Conservation (phyloP, 176 grass and related monocot species). For the Juncus inflexus region DNA sequence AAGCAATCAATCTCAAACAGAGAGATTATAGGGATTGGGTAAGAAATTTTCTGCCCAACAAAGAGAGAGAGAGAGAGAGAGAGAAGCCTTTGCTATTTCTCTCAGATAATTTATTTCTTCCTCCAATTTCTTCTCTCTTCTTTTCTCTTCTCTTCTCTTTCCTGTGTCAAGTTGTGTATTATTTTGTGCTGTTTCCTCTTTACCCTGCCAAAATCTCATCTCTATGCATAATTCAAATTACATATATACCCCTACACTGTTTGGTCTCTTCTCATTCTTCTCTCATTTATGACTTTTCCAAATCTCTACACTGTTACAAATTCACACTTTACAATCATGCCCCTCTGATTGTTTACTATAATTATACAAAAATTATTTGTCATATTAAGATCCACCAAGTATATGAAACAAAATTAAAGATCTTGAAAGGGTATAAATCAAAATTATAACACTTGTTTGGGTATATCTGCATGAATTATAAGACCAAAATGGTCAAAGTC, state of each 20-base stretch:
- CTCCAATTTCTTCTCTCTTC: slow-evolving; percentile 13
- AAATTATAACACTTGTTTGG: no score
- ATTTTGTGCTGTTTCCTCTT: slow-evolving; percentile 26
- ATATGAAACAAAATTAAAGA: no score
- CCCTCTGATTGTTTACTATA: no score
- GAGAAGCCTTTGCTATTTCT: slow-evolving; percentile 13
- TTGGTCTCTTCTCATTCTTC: neutral
- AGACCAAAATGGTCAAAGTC: slow-evolving; percentile 1
- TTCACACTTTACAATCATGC: neutral
- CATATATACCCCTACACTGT: slow-evolving; percentile 10
- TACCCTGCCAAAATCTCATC: slow-evolving; percentile 28
- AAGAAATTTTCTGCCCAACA: neutral
- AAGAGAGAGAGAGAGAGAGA: neutral
- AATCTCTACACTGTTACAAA: neutral
- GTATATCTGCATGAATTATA: no score
- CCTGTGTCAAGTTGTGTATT: neutral
- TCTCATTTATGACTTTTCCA: slow-evolving; percentile 2
- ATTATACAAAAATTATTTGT: no score
- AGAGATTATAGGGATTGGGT: slow-evolving; percentile 22
- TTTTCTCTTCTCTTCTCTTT: slow-evolving; percentile 14
- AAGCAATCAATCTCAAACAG: slow-evolving; percentile 18
- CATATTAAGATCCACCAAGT: no score
- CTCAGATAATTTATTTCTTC: neutral
- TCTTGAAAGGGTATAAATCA: slow-evolving; percentile 7
- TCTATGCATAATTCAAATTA: slow-evolving; percentile 6